Evolutionary conservation across 495 filamentous ascomycete species (phyloP).

Genomic region (Glonium stellatum): DNA sequence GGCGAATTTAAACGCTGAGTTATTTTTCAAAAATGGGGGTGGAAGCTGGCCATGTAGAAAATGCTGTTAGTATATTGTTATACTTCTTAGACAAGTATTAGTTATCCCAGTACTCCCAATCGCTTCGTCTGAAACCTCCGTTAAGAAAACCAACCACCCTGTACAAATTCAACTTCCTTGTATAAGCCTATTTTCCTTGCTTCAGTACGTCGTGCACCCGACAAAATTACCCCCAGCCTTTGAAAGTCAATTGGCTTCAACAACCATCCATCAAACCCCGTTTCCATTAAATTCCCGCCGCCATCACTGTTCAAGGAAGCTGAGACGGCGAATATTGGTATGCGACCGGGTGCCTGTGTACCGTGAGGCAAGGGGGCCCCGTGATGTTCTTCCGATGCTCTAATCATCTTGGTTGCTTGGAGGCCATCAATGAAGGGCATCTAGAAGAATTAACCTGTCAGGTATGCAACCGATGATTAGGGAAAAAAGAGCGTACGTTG

Average conservation of each 20-base stretch:
- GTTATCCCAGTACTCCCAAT: no score
- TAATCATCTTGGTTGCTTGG: constrained; percentile 15
- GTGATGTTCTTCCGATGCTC: constrained; percentile 2
- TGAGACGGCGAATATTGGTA: constrained; percentile 19
- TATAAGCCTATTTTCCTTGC: no score
- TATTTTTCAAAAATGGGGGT: no score
- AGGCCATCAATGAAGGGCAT: constrained; percentile 12
- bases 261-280: constrained; percentile 21
- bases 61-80: no score
- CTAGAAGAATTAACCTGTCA: background rate
- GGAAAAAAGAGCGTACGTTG: constrained; percentile 6
- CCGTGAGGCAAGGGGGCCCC: background rate
- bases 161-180: no score
- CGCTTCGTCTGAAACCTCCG: no score
- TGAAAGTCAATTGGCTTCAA: constrained; percentile 15
- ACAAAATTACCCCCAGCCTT: background rate
- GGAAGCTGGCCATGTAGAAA: no score
- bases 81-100: no score
- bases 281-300: background rate
- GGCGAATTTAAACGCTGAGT: no score
- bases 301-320: constrained; percentile 9
- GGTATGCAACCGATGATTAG: background rate
- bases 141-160: no score
- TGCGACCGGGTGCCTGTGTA: background rate
- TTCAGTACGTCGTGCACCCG: no score